Base-by-base conservation (phyloP, 176 grass and related monocot genomes). In the Musa itinerans region DNA sequence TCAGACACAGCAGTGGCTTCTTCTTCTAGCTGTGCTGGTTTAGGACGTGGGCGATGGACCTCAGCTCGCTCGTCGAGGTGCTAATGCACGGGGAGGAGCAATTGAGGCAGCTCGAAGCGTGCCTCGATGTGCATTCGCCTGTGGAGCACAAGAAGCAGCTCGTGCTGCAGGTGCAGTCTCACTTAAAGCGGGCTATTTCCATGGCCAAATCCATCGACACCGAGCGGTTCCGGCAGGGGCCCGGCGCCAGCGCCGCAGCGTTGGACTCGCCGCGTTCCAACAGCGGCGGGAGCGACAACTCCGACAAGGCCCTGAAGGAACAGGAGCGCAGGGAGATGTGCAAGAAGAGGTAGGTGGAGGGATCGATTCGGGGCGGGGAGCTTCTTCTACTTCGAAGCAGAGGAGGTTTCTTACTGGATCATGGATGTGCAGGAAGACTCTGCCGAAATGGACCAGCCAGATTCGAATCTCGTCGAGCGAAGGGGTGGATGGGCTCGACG, bases 31-130 rank as follows among this genome's bases (percentile, higher is more conserved):
- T 66, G 63, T 11, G 27, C 65, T 68, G 24, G 13, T 3, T 26
- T 34, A 16, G 24, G 50, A 8, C 10, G 6, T 48, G 24, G 5
- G 10, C 27, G 2, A 68, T 68, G 24, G 71, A 82, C 22, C 57
- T 88, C 16, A 87, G 77, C 15, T 0, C 43, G 78, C 88, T 98
- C 0, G 71, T 93, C 20, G 21, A 27, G 51, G 57, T 89, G 65
- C 85, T 98, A 10, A 63, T 79, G 21, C 74, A 89, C 74, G 88
- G 86, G 63, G 80, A 91, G 78, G 82, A 93, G 68, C 73, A 93
- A 66, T 74, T 50, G 5, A 57, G 73, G 72, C 84, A 72, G 29
- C 77, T 88, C 2, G 75, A 63, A 1, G 80, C 50, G 2, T 11
- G 19, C 27, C 81, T 88, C 55, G 83, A 70, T 25, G 78, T 76